Evolutionary conservation across 805 yeast genomes (phyloP).

Genomic region (Lipomyces sp.): DNA sequence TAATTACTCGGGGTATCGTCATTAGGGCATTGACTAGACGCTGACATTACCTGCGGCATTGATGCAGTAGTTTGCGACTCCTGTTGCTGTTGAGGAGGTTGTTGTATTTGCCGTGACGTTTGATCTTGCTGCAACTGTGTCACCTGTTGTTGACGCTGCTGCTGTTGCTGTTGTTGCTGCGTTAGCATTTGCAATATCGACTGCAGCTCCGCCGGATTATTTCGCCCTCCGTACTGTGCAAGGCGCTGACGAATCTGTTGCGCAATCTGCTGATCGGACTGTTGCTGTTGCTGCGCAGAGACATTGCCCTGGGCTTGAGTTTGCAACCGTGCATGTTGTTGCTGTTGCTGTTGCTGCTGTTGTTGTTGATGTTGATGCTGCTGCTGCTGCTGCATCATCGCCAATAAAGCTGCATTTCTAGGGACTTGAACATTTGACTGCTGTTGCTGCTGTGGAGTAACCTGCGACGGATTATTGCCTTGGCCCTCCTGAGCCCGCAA

Average conservation of each 20-base stretch:
- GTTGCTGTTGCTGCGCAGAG: constrained; percentile 19
- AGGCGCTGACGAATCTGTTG: constrained; percentile 17
- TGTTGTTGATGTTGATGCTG: too few relatives aligned
- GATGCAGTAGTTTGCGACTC: constrained; percentile 7
- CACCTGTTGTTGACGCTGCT: constrained; percentile 25
- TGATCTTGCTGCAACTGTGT: constrained; percentile 19
- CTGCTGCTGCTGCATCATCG: constrained; percentile 20
- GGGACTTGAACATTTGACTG: constrained; percentile 4
- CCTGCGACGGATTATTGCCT: not conserved
- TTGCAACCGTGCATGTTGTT: constrained; percentile 14
- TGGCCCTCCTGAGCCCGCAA: not conserved
- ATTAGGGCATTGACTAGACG: not conserved
- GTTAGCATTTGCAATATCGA: constrained; percentile 20
- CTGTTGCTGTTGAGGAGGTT: constrained; percentile 7
- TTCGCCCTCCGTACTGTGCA: constrained; percentile 16
- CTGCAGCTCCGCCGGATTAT: constrained; percentile 29
- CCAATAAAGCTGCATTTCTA: constrained; percentile 16
- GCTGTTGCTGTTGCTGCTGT: constrained; percentile 14
- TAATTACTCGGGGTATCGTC: not conserved
- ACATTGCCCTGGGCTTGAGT: constrained; percentile 9
- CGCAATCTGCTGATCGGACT: constrained; percentile 5
- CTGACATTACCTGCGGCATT: constrained; percentile 1
- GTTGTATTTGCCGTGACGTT: constrained; percentile 18
- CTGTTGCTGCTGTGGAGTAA: constrained; percentile 2
- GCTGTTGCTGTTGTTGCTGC: constrained; percentile 26